phyloP scores from a whole-genome alignment of 148 eudicot genomes.

The Spergularia marina region DNA sequence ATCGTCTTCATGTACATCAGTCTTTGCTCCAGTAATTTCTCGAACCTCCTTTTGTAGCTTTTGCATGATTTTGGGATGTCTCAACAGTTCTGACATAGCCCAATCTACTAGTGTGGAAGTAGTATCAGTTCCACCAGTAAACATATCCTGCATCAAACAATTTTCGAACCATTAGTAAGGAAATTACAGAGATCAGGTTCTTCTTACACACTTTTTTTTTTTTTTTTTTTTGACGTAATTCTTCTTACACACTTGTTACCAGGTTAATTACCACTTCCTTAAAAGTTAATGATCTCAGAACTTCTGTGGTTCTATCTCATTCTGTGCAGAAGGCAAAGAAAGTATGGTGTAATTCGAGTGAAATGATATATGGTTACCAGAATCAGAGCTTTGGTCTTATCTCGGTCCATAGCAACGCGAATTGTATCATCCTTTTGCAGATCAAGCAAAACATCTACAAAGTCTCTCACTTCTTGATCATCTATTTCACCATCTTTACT shows the following conservation, averaged over 20 bases:
- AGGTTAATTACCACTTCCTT: no score
- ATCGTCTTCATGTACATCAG: not conserved
- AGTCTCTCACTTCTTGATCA: slow-evolving; percentile 20
- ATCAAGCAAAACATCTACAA: slow-evolving; percentile 36
- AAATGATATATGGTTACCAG: slow-evolving; percentile 10
- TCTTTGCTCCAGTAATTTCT: not conserved
- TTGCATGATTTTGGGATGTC: slow-evolving; percentile 8
- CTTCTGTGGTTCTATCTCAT: no score
- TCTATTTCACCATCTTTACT: not conserved
- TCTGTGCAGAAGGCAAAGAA: no score
- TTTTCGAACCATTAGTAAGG: no score
- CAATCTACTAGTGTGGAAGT: not conserved
- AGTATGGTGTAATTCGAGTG: no score
- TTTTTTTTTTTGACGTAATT: no score
- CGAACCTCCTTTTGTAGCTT: not conserved
- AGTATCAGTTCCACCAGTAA: slow-evolving; percentile 10
- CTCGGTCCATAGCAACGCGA: slow-evolving; percentile 30
- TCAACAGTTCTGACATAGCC: slow-evolving; percentile 16
- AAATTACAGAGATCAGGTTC: no score
- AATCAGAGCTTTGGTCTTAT: slow-evolving; percentile 21
- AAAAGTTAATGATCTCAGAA: no score
- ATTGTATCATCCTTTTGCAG: slow-evolving; percentile 18
- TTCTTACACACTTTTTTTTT: no score
- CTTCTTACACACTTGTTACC: no score
- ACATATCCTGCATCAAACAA: slow-evolving; percentile 9